Evolutionary conservation across 108 stramenopile species (phyloP).

Genomic region (Asterionellopsis glacialis): DNA sequence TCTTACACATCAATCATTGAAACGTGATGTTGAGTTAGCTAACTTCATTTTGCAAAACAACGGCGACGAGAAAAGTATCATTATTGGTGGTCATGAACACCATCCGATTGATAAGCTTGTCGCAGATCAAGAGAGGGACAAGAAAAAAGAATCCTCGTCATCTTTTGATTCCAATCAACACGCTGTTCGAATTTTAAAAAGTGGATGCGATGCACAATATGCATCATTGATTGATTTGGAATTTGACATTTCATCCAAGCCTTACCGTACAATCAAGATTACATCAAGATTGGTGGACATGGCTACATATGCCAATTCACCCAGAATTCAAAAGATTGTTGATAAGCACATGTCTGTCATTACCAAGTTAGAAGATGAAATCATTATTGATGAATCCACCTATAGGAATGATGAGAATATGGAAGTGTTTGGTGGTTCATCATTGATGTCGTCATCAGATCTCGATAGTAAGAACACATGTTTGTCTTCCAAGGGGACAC

Average conservation of each 20-base stretch:
- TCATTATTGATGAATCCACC: slow-evolving; percentile 35
- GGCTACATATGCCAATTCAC: slow-evolving; percentile 28
- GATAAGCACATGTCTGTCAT: slow-evolving; percentile 49
- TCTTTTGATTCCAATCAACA: not conserved
- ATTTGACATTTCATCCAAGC: slow-evolving; percentile 28
- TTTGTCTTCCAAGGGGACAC: slow-evolving; percentile 49
- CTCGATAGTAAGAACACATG: no score
- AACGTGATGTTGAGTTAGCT: slow-evolving; percentile 54
- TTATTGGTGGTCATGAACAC: slow-evolving; percentile 86
- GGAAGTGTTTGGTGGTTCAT: no score
- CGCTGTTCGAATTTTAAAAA: slow-evolving; percentile 52
- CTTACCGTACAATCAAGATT: slow-evolving; percentile 11
- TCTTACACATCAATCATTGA: slow-evolving; percentile 60
- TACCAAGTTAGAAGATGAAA: slow-evolving; percentile 44
- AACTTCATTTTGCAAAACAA: slow-evolving; percentile 15
- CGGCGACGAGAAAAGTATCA: slow-evolving; percentile 22
- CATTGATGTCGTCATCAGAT: no score
- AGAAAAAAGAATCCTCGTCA: not conserved
- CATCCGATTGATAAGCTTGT: slow-evolving; percentile 48
- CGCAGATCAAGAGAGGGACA: not conserved
- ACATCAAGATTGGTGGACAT: slow-evolving; percentile 37
- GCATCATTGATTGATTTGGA: slow-evolving; percentile 62
- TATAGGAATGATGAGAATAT: slow-evolving; percentile 6
- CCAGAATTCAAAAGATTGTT: slow-evolving; percentile 40
- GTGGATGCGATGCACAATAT: slow-evolving; percentile 54